Conservation (phyloP, 805 yeast species). For the Candida pseudofarinosa region DNA sequence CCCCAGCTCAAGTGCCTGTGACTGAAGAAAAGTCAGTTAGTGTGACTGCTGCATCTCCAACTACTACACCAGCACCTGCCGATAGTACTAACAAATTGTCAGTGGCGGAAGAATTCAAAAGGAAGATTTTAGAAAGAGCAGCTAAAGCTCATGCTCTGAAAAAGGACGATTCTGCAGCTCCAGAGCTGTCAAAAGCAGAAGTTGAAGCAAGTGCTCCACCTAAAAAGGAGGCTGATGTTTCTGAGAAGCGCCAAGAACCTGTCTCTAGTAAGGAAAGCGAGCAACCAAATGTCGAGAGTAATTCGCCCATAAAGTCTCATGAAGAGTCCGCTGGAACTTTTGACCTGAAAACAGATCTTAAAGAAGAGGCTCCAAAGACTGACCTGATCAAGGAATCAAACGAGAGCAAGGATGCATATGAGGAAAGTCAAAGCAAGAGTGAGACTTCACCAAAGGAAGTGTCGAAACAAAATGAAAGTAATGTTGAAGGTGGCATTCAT, state of each 20-base stretch:
- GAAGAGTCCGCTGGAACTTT: neutral
- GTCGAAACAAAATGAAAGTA: slow-evolving; percentile 8
- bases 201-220: slow-evolving; percentile 6
- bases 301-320: neutral
- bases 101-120: slow-evolving; percentile 35
- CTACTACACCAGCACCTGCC: slow-evolving; percentile 9
- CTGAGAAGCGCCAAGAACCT: neutral
- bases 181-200: slow-evolving; percentile 10
- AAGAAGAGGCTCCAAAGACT: slow-evolving; percentile 1
- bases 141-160: slow-evolving; percentile 8
- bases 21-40: slow-evolving; percentile 7
- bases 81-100: slow-evolving; percentile 7
- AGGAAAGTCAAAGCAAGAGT: slow-evolving; percentile 4
- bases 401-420: slow-evolving; percentile 5
- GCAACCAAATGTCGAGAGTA: neutral
- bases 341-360: neutral
- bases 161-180: slow-evolving; percentile 4
- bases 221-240: neutral
- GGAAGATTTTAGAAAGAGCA: slow-evolving; percentile 31
- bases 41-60: slow-evolving; percentile 7
- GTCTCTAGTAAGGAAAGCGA: neutral
- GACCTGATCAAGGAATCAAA: slow-evolving; percentile 3
- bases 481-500: slow-evolving; percentile 3
- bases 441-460: slow-evolving; percentile 9
- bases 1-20: slow-evolving; percentile 4